Percentiles rank a stretch among this genome's conserved stretches.
Evolutionary conservation across 768 basidiomycete species (phyloP).

Genomic region (Boletus fagicola): DNA sequence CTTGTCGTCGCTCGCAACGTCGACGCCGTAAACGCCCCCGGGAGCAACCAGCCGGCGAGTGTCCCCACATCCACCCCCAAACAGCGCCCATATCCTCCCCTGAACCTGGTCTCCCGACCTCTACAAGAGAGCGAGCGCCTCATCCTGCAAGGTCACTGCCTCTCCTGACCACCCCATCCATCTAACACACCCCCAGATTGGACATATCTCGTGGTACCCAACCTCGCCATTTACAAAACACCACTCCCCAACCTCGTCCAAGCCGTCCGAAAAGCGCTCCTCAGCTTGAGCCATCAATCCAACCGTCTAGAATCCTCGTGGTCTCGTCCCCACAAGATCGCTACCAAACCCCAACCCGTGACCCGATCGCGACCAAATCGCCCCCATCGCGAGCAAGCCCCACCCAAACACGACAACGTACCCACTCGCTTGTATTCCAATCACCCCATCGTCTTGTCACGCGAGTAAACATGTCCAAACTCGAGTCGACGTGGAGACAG

Average conservation of each 20-base stretch:
- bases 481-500: not conserved
- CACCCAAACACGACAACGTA: not conserved
- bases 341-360: not conserved
- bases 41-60: not conserved
- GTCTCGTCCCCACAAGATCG: not conserved
- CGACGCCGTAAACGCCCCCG: not conserved
- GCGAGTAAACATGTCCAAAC: not conserved
- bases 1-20: constrained; percentile 21
- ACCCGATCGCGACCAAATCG: not conserved
- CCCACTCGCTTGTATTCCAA: constrained; percentile 1
- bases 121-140: not conserved
- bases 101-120: constrained; percentile 2
- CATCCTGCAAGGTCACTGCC: constrained; percentile 20
- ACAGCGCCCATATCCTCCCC: constrained; percentile 5
- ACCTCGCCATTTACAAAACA: constrained; percentile 24
- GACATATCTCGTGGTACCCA: constrained; percentile 30
- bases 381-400: not conserved
- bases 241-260: constrained; percentile 25
- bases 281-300: constrained; percentile 8
- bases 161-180: not conserved
- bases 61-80: not conserved
- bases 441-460: constrained; percentile 1
- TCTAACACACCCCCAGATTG: constrained; percentile 19
- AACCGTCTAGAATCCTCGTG: constrained; percentile 14
- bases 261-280: constrained; percentile 23